Evolutionary conservation across 225 moss, liverwort and hornwort genomes (phyloP), one percentile per base, ranked within the genome.

Genomic region (Climacium dendroides): DNA sequence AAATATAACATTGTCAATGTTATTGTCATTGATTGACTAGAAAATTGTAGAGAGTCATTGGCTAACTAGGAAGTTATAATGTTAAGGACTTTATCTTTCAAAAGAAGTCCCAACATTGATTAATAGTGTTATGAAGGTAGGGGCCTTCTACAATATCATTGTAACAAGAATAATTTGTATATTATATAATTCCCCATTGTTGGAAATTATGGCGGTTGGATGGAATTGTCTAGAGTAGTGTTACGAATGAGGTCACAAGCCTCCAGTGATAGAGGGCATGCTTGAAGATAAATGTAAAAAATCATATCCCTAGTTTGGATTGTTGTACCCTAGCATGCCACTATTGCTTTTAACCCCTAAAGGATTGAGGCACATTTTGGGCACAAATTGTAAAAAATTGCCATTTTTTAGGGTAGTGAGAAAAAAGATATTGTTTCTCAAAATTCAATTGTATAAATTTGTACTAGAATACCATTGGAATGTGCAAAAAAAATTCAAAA

Each of bases 251-350:
- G 2, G 5, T 53, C 24, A 23, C 8, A 76, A 50, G 14, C 23
- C 22, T 35, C 3, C 0, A 15, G 0, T n/a, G n/a, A n/a, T n/a
- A 35, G 1, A 3, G 2, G 9, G 2, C 20, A 23, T 35, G 3
- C 3, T 53, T 3, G 1, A 52, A 22, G 22, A 52, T 34, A 22
- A 22, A 23, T 75, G 22, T 72, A 13, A 52, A 32, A 20, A 52
- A 52, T 0, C n/a, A n/a, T 52, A 0, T 0, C 3, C 2, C 8
- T 75, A 23, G 3, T 35, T 8, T 75, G 3, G 8, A 75, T 1
- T 23, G 0, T 34, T 74, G 13, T 8, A 50, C 5, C 7, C 18
- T 0, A 74, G 2, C 0, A 13, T 50, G 4, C 32, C 7, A 20
- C 32, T 50, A 19, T 50, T 74, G 3, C 7, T 74, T 32, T 47